phyloP scores from a whole-genome alignment of 2,329 filamentous ascomycete genomes.

The Diaporthe ampelina region DNA sequence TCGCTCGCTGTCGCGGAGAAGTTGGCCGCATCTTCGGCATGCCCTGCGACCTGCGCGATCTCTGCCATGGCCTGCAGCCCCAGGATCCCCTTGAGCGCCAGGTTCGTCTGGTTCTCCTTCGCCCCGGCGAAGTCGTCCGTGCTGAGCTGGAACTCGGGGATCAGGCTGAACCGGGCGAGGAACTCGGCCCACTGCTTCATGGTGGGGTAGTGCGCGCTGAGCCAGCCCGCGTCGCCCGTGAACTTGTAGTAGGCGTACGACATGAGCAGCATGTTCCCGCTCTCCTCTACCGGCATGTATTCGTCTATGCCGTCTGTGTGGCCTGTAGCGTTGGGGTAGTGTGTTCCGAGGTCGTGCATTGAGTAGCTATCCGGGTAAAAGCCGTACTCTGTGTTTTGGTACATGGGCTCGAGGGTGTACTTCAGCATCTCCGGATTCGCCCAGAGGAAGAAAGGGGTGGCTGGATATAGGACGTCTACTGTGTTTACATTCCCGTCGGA shows the following conservation, averaged over 20 bases:
- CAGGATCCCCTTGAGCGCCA: conserved; percentile 83
- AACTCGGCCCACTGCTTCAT: conserved; percentile 81
- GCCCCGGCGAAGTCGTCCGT: conserved; percentile 83
- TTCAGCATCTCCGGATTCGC: conserved; percentile 85
- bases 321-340: conserved; percentile 81
- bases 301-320: conserved; percentile 77
- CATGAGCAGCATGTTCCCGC: conserved; percentile 83
- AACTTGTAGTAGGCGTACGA: conserved; percentile 42
- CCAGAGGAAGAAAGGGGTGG: conserved; percentile 87
- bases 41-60: conserved; percentile 67
- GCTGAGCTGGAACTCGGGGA: conserved; percentile 77
- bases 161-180: conserved; percentile 76
- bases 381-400: conserved; percentile 84
- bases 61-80: conserved; percentile 83
- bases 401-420: conserved; percentile 81
- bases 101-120: conserved; percentile 79
- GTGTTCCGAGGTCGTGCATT: conserved; percentile 80
- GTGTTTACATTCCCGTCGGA: conserved; percentile 88
- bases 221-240: conserved; percentile 47
- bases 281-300: conserved; percentile 82
- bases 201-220: conserved; percentile 68
- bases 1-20: conserved; percentile 65
- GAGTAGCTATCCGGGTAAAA: conserved; percentile 86
- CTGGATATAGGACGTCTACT: conserved; percentile 87
- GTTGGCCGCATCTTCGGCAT: conserved; percentile 67